Percentiles rank a stretch among this genome's conserved stretches.
These are phyloP conservation scores for Hypoxylon sp. DNA, from an alignment of 2,329 filamentous ascomycete species.

Conservation along the genomic window DNA sequence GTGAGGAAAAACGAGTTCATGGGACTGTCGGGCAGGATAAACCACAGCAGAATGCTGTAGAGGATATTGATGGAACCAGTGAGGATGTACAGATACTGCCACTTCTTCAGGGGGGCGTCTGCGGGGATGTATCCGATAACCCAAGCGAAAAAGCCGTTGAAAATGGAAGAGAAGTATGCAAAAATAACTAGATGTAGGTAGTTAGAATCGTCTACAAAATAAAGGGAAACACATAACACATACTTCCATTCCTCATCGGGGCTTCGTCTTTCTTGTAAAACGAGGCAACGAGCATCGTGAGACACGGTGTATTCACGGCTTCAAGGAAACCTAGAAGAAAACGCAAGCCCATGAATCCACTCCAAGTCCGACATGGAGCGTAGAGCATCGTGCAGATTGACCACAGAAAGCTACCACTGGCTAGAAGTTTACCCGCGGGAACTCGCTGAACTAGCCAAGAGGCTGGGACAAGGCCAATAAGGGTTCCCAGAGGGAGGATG, in stretches of 20 bases:
- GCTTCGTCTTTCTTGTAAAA: constrained; percentile 49
- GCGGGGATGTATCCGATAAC: constrained; percentile 42
- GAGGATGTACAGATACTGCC: constrained; percentile 46
- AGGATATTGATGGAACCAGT: constrained; percentile 45
- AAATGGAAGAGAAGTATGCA: constrained; percentile 46
- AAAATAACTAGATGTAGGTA: constrained; percentile 43
- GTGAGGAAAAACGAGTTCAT: constrained; percentile 49
- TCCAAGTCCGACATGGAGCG: constrained; percentile 41
- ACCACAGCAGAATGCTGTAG: constrained; percentile 42
- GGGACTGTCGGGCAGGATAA: constrained; percentile 48
- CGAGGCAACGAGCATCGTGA: constrained; percentile 48
- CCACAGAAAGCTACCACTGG: constrained; percentile 43
- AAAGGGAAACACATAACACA: constrained; percentile 3
- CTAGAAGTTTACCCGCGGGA: constrained; percentile 42
- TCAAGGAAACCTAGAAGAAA: constrained; percentile 50
- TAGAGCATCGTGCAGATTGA: constrained; percentile 43
- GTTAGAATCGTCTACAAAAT: too few relatives aligned
- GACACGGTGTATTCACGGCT: constrained; percentile 47
- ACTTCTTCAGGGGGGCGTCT: constrained; percentile 33
- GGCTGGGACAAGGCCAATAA: constrained; percentile 40
- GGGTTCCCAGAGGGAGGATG: constrained; percentile 40
- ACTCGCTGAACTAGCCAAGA: constrained; percentile 43
- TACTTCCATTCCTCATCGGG: constrained; percentile 41
- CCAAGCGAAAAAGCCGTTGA: constrained; percentile 44
- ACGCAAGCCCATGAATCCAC: constrained; percentile 47